Evolutionary conservation across 345 rosid species (phyloP).

Genomic region (Lepidium africanum): DNA sequence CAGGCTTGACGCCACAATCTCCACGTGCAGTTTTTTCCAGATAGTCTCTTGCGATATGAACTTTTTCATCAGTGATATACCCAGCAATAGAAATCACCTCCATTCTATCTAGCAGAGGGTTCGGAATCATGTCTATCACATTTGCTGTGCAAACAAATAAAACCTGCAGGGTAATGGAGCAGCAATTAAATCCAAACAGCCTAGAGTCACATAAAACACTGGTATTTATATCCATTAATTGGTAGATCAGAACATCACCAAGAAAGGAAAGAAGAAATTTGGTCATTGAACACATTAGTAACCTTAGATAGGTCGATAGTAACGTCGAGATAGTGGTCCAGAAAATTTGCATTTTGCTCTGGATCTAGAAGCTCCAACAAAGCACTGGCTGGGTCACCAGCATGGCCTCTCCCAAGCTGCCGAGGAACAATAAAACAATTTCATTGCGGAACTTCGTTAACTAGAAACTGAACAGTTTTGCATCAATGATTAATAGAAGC

Average conservation of each 20-base stretch:
- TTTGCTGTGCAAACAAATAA: constrained; percentile 99
- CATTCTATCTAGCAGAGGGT: constrained; percentile 97
- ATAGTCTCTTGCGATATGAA: constrained; percentile 97
- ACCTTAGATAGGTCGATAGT: constrained; percentile 96
- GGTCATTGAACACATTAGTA: constrained; percentile 14
- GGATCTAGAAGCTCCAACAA: constrained; percentile 98
- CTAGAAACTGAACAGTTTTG: not conserved
- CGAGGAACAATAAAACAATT: constrained; percentile 4
- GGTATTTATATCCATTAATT: not conserved
- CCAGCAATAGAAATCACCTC: constrained; percentile 98
- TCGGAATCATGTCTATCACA: constrained; percentile 91
- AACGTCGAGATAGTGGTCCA: constrained; percentile 98
- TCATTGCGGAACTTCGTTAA: not conserved
- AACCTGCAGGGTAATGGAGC: constrained; percentile 50
- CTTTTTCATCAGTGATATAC: constrained; percentile 95
- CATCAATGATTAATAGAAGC: not conserved
- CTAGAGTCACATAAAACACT: not conserved
- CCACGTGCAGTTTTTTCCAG: constrained; percentile 80
- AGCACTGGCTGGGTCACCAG: constrained; percentile 99
- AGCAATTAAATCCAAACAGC: not conserved
- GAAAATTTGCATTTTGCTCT: constrained; percentile 97
- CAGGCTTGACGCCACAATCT: constrained; percentile 89
- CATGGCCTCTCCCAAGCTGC: constrained; percentile 95
- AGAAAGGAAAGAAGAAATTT: not conserved
- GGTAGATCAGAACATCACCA: not conserved